Base-by-base conservation (phyloP, 2,329 filamentous ascomycete genomes). In the Alternaria longipes region DNA sequence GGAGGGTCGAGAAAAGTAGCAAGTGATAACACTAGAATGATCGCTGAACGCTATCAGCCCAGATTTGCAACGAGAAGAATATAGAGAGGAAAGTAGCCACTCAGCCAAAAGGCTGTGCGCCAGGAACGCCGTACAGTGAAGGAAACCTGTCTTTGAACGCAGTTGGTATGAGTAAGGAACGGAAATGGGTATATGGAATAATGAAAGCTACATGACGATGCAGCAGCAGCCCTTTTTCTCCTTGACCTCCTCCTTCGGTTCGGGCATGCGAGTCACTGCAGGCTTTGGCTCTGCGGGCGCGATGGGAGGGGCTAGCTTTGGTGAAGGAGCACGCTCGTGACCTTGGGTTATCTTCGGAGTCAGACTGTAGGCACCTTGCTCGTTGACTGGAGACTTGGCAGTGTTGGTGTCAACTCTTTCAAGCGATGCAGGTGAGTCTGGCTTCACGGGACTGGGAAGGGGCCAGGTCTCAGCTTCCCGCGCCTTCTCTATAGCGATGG, bases 161-260 rank as follows among this genome's bases (percentile, higher is more conserved):
- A 67, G 62, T 66, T 70, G 63, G 63, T 66, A 56, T 53, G 61
- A 56, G 36, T 44, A 61, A 50, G 59, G 68, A 65, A 66, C 49
- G 60, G 60, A 64, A 66, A 68, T 62, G 69, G 72, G 70, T 73
- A 76, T 74, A 71, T 66, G 54, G 55, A 56, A 59, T 63, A 62
- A 63, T 59, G 65, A 67, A 70, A 50, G 65, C 73, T 83, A 93
- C 91, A 93, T 93, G 68, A 94, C 85, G 63, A 92, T 82, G 78
- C 91, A 93, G 78, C 90, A 91, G 60, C 87, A 88, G 68, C 90
- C 85, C 65, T 84, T 86, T 70, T 87, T 84, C 69, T 87, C 84
- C 68, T 86, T 83, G 65, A 85, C 83, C 67, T 84, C 84, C 61
- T 87, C 84, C 11, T 82, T 81, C 5, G 84, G 82, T 50, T 88